Conservation (phyloP, 148 eudicot genomes). For the Camellia granthamiana region DNA sequence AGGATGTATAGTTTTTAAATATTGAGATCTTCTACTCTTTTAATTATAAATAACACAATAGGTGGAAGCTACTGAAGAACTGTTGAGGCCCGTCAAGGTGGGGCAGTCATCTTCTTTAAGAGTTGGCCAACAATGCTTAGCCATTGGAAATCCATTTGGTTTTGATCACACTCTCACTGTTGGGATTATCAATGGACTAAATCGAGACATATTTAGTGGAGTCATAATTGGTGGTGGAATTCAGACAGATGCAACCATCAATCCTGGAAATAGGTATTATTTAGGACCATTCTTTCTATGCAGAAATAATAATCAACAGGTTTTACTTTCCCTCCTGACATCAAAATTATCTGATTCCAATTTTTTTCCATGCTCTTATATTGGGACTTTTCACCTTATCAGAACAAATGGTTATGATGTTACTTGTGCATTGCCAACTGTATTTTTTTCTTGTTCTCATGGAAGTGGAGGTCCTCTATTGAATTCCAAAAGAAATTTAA, state of each 20-base stretch:
- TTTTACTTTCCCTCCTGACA: not conserved
- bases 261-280: constrained; percentile 95
- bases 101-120: constrained; percentile 74
- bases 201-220: constrained; percentile 96
- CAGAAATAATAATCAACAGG: not conserved
- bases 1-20: no score
- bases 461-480: constrained; percentile 95
- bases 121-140: constrained; percentile 97
- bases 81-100: constrained; percentile 78
- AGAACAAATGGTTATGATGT: no score
- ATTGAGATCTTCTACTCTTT: not conserved
- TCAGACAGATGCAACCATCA: constrained; percentile 99
- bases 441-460: constrained; percentile 15
- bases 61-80: constrained; percentile 84
- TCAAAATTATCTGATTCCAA: not conserved
- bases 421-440: constrained; percentile 10
- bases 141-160: constrained; percentile 99
- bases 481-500: constrained; percentile 84
- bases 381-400: no score
- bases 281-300: not conserved
- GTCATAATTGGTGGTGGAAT: constrained; percentile 96
- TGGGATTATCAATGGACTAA: constrained; percentile 90
- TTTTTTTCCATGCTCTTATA: not conserved
- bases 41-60: constrained; percentile 19
- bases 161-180: constrained; percentile 99